Conservation (phyloP, 768 basidiomycete genomes). For the Lyophyllum atratum region DNA sequence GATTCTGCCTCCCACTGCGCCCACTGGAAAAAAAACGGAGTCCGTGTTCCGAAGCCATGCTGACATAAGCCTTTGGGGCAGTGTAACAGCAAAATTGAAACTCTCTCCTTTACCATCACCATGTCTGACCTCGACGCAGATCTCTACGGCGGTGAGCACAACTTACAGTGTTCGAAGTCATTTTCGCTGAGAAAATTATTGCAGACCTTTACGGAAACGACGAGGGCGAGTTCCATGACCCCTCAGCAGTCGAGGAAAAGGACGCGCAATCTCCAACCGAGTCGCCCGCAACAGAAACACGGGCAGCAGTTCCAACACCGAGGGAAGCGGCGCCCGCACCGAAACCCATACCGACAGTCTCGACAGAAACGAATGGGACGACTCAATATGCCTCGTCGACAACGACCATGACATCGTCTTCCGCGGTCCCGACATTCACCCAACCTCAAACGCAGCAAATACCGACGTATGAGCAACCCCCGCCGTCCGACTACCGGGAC, state of each 20-base stretch:
- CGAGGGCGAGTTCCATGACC: slow-evolving; percentile 58
- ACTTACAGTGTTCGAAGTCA: background rate
- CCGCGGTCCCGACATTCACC: slow-evolving; percentile 16
- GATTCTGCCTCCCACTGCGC: background rate
- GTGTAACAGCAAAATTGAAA: slow-evolving; percentile 18
- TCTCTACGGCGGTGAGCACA: slow-evolving; percentile 78
- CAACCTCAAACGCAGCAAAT: slow-evolving; percentile 64
- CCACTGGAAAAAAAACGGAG: background rate
- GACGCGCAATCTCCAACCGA: slow-evolving; percentile 29
- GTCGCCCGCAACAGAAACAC: slow-evolving; percentile 19
- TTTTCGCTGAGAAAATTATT: background rate
- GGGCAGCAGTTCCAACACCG: slow-evolving; percentile 13
- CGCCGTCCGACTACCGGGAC: slow-evolving; percentile 51
- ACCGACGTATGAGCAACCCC: slow-evolving; percentile 75
- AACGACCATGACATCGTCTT: slow-evolving; percentile 17
- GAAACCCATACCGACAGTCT: slow-evolving; percentile 21
- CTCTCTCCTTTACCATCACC: slow-evolving; percentile 36
- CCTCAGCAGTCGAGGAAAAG: slow-evolving; percentile 38
- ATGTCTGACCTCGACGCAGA: slow-evolving; percentile 90
- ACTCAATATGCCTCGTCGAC: slow-evolving; percentile 22
- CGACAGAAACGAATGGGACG: slow-evolving; percentile 13
- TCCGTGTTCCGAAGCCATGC: slow-evolving; percentile 8
- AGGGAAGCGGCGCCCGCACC: slow-evolving; percentile 17
- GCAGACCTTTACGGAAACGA: slow-evolving; percentile 78
- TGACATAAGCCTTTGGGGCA: slow-evolving; percentile 20